Evolutionary conservation across 1,284 basidiomycete genomes (phyloP), one percentile per base, ranked within the genome.

Genomic region (Ustilago sp.): DNA sequence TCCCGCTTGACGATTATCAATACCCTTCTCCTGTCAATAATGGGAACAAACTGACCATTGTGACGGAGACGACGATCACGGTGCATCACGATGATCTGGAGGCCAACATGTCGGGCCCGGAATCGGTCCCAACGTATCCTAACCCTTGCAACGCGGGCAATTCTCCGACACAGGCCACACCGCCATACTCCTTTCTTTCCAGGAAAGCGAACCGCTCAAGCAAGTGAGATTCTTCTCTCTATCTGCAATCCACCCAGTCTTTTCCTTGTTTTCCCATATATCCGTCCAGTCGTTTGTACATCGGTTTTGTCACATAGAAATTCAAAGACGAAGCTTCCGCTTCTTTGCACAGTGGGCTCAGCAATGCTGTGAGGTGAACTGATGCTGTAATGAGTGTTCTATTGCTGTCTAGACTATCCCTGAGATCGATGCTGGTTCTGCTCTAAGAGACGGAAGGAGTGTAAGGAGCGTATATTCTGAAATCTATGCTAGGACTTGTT

Each of bases 401-500:
- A 50, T 50, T 50, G 15, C 48, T 8, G 13, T 17, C 41, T 32
- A 41, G 28, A 45, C 23, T 35, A 2, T 19, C 31, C 41, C 11
- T 47, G 31, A 35, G 23, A n/a, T 41, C 31, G 31, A 57, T 48
- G 34, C 28, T 32, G 17, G 28, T 19, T 50, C 32, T 34, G 50
- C n/a, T 35, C 11, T 23, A 17, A 59, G 19, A 48, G 38, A 38
- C 4, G 32, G 36, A 54, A 36, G 11, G 34, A 54, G 23, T 19
- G 19, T 36, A 23, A 19, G 34, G 41, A 59, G 19, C 28, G 31
- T 59, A 43, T 50, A 39, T n/a, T 34, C 17, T 15, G 8, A 31
- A 15, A 8, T 28, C 8, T 60, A 28, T 28, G 23, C 53, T 63
- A 63, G 4, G 32, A n/a, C 34, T 56, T 63, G 34, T 9, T 53